These are phyloP conservation scores for Elymus sibiricus DNA, from an alignment of 176 grass and related monocot genomes.

Conservation along the genomic window DNA sequence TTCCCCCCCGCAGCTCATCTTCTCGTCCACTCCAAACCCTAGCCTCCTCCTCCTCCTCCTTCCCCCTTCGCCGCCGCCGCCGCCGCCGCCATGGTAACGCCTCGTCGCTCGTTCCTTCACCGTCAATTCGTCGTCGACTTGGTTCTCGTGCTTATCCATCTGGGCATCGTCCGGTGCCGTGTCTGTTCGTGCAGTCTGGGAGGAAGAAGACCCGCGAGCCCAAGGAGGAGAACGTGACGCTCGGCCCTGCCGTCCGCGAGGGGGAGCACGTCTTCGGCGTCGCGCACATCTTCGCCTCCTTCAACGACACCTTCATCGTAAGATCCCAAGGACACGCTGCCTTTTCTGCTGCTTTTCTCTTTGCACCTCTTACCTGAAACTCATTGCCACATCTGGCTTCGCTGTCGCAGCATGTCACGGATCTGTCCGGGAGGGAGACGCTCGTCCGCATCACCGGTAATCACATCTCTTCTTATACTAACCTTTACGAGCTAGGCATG, in stretches of 20 bases:
- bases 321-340: neutral
- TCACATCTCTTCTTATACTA: neutral
- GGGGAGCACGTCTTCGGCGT: constrained; percentile 65
- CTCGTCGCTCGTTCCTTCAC: neutral
- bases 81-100: constrained; percentile 34
- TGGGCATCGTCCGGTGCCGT: neutral
- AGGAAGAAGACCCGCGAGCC: constrained; percentile 58
- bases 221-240: constrained; percentile 79
- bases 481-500: neutral
- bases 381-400: neutral
- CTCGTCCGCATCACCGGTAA: constrained; percentile 91
- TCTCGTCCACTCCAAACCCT: neutral
- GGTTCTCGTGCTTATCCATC: neutral
- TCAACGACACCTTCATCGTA: constrained; percentile 88
- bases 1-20: neutral
- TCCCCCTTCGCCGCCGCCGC: neutral
- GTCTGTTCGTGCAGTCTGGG: constrained; percentile 37
- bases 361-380: neutral
- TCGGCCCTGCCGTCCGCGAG: constrained; percentile 67
- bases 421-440: constrained; percentile 86
- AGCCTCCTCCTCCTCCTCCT: neutral
- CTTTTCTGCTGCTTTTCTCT: neutral
- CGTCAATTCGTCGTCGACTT: too few relatives aligned
- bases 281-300: constrained; percentile 63
- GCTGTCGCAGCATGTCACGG: constrained; percentile 77